Base-by-base conservation (phyloP, 768 basidiomycete genomes). In the Lactifluus pinguis region DNA sequence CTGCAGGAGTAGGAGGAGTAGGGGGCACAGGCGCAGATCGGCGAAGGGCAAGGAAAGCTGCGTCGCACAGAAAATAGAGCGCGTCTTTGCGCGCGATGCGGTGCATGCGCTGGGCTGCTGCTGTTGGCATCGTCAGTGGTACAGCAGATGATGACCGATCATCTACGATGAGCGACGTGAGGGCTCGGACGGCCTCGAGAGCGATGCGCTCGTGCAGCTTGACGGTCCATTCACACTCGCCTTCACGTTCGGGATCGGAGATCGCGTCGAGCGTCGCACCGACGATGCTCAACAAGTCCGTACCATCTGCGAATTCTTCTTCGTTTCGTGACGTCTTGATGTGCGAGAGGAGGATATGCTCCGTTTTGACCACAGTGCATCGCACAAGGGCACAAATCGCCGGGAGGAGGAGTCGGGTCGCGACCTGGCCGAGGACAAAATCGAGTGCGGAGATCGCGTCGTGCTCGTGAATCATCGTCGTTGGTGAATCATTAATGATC, bases 1-100 rank as follows among this genome's bases (percentile, higher is more conserved):
- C 55, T 4, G 17, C 41, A 0, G 44, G 52, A 0, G 44, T n/a
- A 21, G 32, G 32, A 10, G 39, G 52, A 0, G 44, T n/a, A 21
- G 32, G 32, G 7, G 39, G 25, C 25, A 25, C 29, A 36, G 47
- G 30, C 1, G 39, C 42, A 19, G 53, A 39, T 13, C 53, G 57
- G 36, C 50, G 34, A 3, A 64, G 52, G 39, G 57, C 30, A 25
- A 60, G 52, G 3, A 44, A 47, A 11, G 48, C n/a, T 5, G 53
- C 49, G 2, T 62, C 51, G 13, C 61, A 65, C 17, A 65, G 53
- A 11, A 59, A 54, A 38, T 59, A 44, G 14, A 65, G 44, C 36
- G 57, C 62, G 17, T 65, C 62, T 34, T 63, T 65, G 36, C 61
- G 57, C 21, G 49, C 64, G 42, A 63, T 44, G 17, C 61, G 61